A percentile compares a stretch with the other conserved stretches of the same genome.
These are phyloP conservation scores for Wallemia ichthyophaga DNA, from an alignment of 1,284 basidiomycete genomes.

Conservation along the genomic window DNA sequence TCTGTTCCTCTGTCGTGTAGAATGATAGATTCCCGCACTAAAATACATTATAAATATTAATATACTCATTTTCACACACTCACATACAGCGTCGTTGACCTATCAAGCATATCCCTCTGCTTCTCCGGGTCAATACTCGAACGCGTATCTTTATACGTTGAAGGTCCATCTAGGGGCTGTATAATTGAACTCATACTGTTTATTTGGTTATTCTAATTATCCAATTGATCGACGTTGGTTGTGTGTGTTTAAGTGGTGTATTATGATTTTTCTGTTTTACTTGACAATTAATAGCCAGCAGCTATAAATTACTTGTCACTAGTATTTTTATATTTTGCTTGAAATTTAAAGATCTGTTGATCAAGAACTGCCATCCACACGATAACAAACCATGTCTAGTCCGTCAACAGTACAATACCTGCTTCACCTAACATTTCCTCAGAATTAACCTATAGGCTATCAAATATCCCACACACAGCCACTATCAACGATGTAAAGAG, in stretches of 20 bases:
- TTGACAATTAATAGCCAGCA: too few relatives aligned
- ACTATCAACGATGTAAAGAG: neutral
- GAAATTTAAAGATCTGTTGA: too few relatives aligned
- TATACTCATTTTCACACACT: neutral
- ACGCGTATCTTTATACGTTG: slow-evolving; percentile 79
- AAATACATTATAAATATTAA: neutral
- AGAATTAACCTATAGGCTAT: neutral
- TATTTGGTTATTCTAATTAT: slow-evolving; percentile 13
- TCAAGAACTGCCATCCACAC: too few relatives aligned
- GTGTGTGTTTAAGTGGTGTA: too few relatives aligned
- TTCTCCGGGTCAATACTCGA: slow-evolving; percentile 20
- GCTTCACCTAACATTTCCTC: neutral
- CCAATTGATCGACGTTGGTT: too few relatives aligned
- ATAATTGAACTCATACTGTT: slow-evolving; percentile 63
- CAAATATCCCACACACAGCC: neutral
- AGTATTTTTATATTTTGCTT: too few relatives aligned
- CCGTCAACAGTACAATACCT: too few relatives aligned
- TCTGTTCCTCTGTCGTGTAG: slow-evolving; percentile 96
- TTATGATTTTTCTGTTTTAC: too few relatives aligned
- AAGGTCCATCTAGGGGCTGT: slow-evolving; percentile 56
- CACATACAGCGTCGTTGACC: slow-evolving; percentile 34
- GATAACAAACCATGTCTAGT: too few relatives aligned
- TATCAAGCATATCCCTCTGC: slow-evolving; percentile 20
- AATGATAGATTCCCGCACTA: slow-evolving; percentile 61
- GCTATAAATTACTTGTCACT: too few relatives aligned